phyloP scores from a whole-genome alignment of 768 basidiomycete genomes.

The Leccinum subtestaceum region DNA sequence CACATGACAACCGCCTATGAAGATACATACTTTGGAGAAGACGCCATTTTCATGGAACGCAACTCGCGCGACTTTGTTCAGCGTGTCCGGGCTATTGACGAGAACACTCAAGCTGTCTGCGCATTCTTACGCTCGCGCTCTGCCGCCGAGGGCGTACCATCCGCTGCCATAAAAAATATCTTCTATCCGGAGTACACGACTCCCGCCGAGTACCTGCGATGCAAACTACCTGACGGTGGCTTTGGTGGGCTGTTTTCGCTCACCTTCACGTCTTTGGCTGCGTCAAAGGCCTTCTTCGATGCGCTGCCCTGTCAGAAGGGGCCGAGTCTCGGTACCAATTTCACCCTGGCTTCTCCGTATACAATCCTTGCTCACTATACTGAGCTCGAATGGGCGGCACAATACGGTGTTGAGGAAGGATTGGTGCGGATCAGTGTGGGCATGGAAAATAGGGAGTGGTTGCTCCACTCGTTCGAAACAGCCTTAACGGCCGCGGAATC shows the following conservation, averaged over 20 bases:
- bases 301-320: slow-evolving; percentile 82
- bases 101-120: slow-evolving; percentile 80
- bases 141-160: slow-evolving; percentile 33
- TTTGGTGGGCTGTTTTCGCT: slow-evolving; percentile 88
- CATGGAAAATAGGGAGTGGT: slow-evolving; percentile 63
- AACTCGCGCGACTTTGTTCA: slow-evolving; percentile 90
- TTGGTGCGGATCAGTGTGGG: slow-evolving; percentile 92
- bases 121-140: slow-evolving; percentile 69
- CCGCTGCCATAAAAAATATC: slow-evolving; percentile 69
- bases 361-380: slow-evolving; percentile 87
- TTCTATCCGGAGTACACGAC: slow-evolving; percentile 88
- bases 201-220: slow-evolving; percentile 64
- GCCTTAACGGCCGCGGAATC: slow-evolving; percentile 77
- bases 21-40: slow-evolving; percentile 85
- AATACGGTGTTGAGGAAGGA: slow-evolving; percentile 79
- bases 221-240: slow-evolving; percentile 55
- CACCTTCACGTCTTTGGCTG: slow-evolving; percentile 68
- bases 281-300: slow-evolving; percentile 83
- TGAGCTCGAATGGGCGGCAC: slow-evolving; percentile 89
- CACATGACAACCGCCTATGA: slow-evolving; percentile 63
- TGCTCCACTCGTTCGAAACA: slow-evolving; percentile 56
- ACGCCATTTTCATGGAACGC: slow-evolving; percentile 95
- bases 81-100: slow-evolving; percentile 74
- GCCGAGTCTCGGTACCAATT: slow-evolving; percentile 91
- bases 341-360: slow-evolving; percentile 92